Percentiles rank a stretch among this genome's conserved stretches.
These are phyloP conservation scores for Saccharomyces pastorianus DNA, from an alignment of 1,139 yeast genomes.

Conservation along the genomic window DNA sequence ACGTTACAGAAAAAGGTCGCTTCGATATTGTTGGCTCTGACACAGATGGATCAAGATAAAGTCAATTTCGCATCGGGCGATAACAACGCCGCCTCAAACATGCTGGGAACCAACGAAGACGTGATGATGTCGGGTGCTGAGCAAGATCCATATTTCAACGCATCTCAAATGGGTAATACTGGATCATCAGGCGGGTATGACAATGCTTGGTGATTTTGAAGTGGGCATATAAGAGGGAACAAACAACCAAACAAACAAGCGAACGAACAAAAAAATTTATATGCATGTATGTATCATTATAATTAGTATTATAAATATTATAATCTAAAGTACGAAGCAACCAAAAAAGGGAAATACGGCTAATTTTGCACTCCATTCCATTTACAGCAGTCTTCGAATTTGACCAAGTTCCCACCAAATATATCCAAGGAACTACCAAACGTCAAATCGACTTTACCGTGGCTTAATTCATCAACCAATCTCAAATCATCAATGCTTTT, in stretches of 20 bases:
- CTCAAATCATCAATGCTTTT: conserved; percentile 59
- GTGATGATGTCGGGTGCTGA: conserved; percentile 38
- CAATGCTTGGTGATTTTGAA: conserved; percentile 25
- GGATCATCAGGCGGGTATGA: conserved; percentile 22
- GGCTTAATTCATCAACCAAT: conserved; percentile 56
- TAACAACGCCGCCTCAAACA: conserved; percentile 39
- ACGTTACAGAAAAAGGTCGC: conserved; percentile 88
- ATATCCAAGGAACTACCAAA: conserved; percentile 90
- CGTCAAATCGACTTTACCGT: conserved; percentile 81
- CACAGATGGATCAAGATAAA: conserved; percentile 44
- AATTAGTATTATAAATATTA: conserved; percentile 1
- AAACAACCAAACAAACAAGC: neutral
- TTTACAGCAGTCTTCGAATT: conserved; percentile 60
- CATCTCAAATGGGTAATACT: conserved; percentile 26
- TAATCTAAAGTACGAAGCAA: neutral
- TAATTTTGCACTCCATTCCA: conserved; percentile 50
- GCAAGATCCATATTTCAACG: conserved; percentile 35
- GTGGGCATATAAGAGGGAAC: neutral
- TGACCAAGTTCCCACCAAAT: conserved; percentile 80
- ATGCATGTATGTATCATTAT: conserved; percentile 3
- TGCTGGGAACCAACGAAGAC: conserved; percentile 28
- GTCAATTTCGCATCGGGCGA: conserved; percentile 43
- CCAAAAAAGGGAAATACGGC: neutral
- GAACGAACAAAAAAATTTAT: conserved; percentile 1
- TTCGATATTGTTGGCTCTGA: conserved; percentile 74